Evolutionary conservation across 140 eudicot genomes (phyloP).

Genomic region (Anethum foeniculum): DNA sequence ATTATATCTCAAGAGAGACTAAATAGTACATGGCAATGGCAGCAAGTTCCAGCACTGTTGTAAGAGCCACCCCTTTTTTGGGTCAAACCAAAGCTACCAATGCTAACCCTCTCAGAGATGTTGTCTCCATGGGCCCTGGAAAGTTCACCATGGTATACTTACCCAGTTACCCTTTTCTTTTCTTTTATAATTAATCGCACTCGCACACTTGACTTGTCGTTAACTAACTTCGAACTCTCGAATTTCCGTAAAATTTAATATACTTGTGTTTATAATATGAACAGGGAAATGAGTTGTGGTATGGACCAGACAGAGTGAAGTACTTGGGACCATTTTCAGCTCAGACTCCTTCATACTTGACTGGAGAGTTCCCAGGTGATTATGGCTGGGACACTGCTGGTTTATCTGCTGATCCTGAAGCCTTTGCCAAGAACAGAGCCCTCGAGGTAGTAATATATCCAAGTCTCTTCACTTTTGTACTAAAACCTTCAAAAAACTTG

Average conservation of each 20-base stretch:
- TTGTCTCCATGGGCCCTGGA: constrained; percentile 43
- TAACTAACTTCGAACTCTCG: too few relatives aligned
- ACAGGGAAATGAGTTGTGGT: constrained; percentile 80
- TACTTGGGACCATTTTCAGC: constrained; percentile 98
- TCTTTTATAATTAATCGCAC: too few relatives aligned
- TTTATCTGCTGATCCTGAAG: constrained; percentile 96
- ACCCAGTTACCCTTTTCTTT: too few relatives aligned
- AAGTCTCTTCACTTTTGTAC: background rate
- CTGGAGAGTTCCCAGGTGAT: constrained; percentile 90
- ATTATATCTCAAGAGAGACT: background rate
- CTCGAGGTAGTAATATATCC: constrained; percentile 52
- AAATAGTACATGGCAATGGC: constrained; percentile 25
- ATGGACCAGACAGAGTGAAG: constrained; percentile 95
- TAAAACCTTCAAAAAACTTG: background rate
- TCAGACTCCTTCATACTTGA: constrained; percentile 89
- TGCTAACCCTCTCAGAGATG: constrained; percentile 48
- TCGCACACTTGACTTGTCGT: too few relatives aligned
- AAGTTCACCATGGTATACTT: constrained; percentile 46
- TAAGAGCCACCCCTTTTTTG: constrained; percentile 52
- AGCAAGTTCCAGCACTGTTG: constrained; percentile 46
- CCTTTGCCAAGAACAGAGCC: constrained; percentile 88
- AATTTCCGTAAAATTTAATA: too few relatives aligned
- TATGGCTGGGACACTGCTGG: constrained; percentile 98
- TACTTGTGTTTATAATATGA: constrained; percentile 3
- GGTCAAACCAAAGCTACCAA: constrained; percentile 42